phyloP scores from a whole-genome alignment of 805 yeast genomes.

The Teunomyces funiuensis region DNA sequence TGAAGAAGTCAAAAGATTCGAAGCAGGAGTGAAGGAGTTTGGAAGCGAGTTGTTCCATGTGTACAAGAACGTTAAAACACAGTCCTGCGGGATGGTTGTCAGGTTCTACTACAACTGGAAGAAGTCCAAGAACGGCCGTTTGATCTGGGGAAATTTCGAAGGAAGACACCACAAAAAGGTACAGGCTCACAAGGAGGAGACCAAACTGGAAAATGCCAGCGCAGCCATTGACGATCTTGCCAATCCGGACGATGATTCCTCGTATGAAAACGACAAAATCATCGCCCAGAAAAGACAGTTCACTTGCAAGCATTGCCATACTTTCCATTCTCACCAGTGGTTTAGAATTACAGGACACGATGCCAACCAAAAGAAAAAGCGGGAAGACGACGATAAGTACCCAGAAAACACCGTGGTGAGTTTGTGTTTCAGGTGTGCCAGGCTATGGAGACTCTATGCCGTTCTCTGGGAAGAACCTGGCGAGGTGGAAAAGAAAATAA shows the following conservation, averaged over 20 bases:
- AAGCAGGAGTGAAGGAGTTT: conserved; percentile 64
- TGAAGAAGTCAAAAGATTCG: conserved; percentile 68
- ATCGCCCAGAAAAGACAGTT: conserved; percentile 39
- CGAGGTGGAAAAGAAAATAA: conserved; percentile 55
- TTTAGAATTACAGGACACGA: conserved; percentile 64
- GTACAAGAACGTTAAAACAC: conserved; percentile 67
- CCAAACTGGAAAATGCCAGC: conserved; percentile 12
- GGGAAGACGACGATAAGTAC: conserved; percentile 10
- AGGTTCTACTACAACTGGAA: conserved; percentile 91
- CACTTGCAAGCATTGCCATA: conserved; percentile 71
- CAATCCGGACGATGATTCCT: conserved; percentile 68
- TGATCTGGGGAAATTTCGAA: conserved; percentile 78
- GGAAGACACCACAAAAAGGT: conserved; percentile 65
- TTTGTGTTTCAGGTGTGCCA: conserved; percentile 82
- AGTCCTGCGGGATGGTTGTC: conserved; percentile 75
- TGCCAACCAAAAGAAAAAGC: conserved; percentile 32
- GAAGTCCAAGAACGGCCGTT: conserved; percentile 71
- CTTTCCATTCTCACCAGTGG: conserved; percentile 62
- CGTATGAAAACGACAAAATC: conserved; percentile 59
- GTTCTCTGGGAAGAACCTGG: conserved; percentile 80
- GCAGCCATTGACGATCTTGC: conserved; percentile 48
- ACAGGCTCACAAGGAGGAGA: conserved; percentile 27
- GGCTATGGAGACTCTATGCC: conserved; percentile 88
- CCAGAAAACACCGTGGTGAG: conserved; percentile 47
- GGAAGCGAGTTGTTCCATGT: conserved; percentile 84